Base-by-base conservation (phyloP, 371 early-diverging fungal species). In the Rhizopus sp. region DNA sequence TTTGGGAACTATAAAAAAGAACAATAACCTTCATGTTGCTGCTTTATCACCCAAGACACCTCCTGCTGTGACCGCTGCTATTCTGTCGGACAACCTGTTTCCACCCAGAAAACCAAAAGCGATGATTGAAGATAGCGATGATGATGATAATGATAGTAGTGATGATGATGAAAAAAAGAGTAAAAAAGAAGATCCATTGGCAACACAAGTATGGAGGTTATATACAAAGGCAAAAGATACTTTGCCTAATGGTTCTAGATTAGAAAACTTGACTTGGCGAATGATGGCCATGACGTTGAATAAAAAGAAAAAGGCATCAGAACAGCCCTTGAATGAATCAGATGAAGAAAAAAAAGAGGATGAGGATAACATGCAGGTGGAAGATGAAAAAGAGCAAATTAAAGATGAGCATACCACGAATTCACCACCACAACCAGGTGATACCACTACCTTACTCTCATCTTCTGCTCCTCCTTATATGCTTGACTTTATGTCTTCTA, bases 191-290 rank as follows among this genome's bases (percentile, higher is more conserved):
- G 83, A 84, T 57, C 80, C 82, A 46, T 60, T 81, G 41, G 82
- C 80, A 1, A 72, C 82, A 3, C 75, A 84, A 53, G 70, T 88
- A 15, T 87, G 88, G 88, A 69, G 82, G 45, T 58, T 87, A 37
- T 86, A 82, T 54, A 82, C 85, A 30, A 84, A 84, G 60, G 83
- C 86, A 33, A 84, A 84, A 64, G 83, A 84, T 54, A 72, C 70
- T 3, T 55, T 85, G 34, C 84, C 85, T 4, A 70, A 87, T 32
- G 85, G 84, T 33, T 70, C 76, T 33, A 67, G 88, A 35, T 59
- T 86, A 4, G 88, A 87, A 53, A 87, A 87, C 59, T 40, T 85
- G 23, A 80, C 86, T 10, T 87, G 88, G 88, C 68, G 88, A 31
- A 77, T 81, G 70, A 85, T 87, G 87, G 82, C 82, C 12, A 73